Base-by-base conservation (phyloP, 768 basidiomycete species). In the Termitomyces sp. region DNA sequence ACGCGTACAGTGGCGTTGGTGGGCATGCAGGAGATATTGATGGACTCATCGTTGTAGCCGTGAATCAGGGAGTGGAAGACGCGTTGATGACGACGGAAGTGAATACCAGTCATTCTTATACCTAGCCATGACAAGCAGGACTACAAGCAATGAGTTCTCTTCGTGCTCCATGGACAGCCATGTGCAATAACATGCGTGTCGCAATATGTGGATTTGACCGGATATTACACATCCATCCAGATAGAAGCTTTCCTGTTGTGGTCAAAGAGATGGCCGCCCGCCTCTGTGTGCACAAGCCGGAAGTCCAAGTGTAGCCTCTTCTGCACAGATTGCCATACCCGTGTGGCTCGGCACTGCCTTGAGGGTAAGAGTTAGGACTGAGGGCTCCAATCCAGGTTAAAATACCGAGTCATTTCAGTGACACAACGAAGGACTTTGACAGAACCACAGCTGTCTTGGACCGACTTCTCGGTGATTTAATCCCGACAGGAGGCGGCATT, bases 161-260 rank as follows among this genome's bases (percentile, higher is more conserved):
- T 46, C 20, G 39, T 46, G 55, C 34, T 46, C 32, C 26, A 14
- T 52, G 53, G 18, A 63, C 50, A 60, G 59, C 62, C 56, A 63
- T 62, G 58, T 52, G 56, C 46, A 47, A 27, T 46, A 20, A 34
- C 43, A 36, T 57, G 56, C 24, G n/a, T n/a, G 53, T 53, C 46
- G 52, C 52, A 5, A 54, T 53, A 42, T 53, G 52, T 53, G 57
- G 52, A n/a, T 48, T 48, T 37, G 57, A 18, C 44, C 51, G 57
- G 50, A 48, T 48, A 53, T 58, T 53, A 53, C 57, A 31, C 51
- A 32, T 43, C 46, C 20, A 29, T 46, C 27, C 46, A 44, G 26
- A 53, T 27, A 52, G 51, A 53, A 53, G 29, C 14, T 42, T 20
- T n/a, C 50, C 52, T 26, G 32, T 43, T 51, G 24, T 36, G 22